Evolutionary conservation across 2,329 filamentous ascomycete genomes (phyloP).

Genomic region (Pyrenochaeta sp.): DNA sequence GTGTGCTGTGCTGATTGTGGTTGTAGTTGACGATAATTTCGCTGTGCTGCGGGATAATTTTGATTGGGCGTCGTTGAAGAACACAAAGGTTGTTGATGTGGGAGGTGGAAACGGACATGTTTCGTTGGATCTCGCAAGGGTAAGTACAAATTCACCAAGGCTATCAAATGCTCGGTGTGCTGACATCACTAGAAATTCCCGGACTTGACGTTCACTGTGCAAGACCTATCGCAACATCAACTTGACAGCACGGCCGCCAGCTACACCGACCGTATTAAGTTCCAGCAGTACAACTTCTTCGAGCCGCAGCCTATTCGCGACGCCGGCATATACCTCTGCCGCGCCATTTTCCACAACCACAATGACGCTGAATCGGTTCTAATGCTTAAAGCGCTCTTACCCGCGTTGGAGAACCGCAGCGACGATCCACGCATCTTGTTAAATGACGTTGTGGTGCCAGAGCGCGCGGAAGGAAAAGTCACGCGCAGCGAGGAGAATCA

Average conservation of each 20-base stretch:
- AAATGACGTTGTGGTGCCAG: slow-evolving; percentile 9
- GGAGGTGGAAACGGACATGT: slow-evolving; percentile 13
- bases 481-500: slow-evolving; percentile 6
- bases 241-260: neutral
- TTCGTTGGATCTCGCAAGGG: slow-evolving; percentile 4
- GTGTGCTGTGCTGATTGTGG: slow-evolving; percentile 1
- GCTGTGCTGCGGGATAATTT: slow-evolving; percentile 6
- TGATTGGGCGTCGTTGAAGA: slow-evolving; percentile 4
- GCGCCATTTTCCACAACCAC: slow-evolving; percentile 66
- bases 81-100: slow-evolving; percentile 10
- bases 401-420: slow-evolving; percentile 55
- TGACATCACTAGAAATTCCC: no score
- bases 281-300: slow-evolving; percentile 63
- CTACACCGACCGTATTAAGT: slow-evolving; percentile 22
- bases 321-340: slow-evolving; percentile 60
- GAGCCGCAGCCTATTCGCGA: slow-evolving; percentile 57
- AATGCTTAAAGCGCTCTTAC: slow-evolving; percentile 53
- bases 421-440: slow-evolving; percentile 7
- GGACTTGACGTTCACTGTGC: slow-evolving; percentile 3
- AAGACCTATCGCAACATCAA: slow-evolving; percentile 6
- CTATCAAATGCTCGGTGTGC: no score
- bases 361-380: slow-evolving; percentile 54
- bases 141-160: neutral
- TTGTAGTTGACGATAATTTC: slow-evolving; percentile 7
- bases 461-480: slow-evolving; percentile 5